These are phyloP conservation scores for Starmerella bombi DNA, from an alignment of 805 yeast genomes.

Conservation along the genomic window DNA sequence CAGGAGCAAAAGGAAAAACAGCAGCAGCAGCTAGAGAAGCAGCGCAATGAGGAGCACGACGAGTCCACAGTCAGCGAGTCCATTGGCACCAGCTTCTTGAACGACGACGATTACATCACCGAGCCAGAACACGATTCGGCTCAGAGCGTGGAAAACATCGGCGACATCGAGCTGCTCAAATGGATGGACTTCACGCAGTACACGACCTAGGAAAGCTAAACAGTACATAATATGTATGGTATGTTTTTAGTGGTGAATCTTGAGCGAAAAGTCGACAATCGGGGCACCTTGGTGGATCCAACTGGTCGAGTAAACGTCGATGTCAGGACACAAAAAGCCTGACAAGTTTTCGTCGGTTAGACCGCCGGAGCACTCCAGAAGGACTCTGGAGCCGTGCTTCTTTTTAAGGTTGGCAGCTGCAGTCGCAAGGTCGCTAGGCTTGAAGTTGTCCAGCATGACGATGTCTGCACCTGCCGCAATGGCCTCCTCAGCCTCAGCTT, in stretches of 20 bases:
- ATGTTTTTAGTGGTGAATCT: conserved; percentile 35
- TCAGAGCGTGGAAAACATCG: conserved; percentile 1
- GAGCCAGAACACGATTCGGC: too few species aligned
- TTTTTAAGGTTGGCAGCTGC: conserved; percentile 54
- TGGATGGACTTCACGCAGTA: conserved; percentile 21
- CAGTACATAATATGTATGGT: neutral
- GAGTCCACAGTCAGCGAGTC: neutral
- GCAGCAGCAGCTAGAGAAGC: neutral
- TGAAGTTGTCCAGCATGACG: conserved; percentile 84
- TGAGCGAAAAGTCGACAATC: conserved; percentile 71
- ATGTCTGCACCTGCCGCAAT: conserved; percentile 92
- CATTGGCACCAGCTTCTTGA: neutral
- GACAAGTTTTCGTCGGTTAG: conserved; percentile 54
- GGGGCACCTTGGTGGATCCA: conserved; percentile 86
- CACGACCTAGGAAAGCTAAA: conserved; percentile 3
- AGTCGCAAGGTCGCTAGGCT: conserved; percentile 45
- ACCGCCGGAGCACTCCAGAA: conserved; percentile 89
- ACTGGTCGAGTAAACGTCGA: conserved; percentile 84
- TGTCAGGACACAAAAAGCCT: conserved; percentile 55
- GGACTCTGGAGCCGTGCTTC: conserved; percentile 41
- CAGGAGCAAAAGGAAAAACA: neutral
- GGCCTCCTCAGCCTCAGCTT: conserved; percentile 81
- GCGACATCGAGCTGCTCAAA: conserved; percentile 11
- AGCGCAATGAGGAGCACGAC: conserved; percentile 1
- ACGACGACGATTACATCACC: neutral